Base-by-base conservation (phyloP, 768 basidiomycete species). In the Postia placenta region DNA sequence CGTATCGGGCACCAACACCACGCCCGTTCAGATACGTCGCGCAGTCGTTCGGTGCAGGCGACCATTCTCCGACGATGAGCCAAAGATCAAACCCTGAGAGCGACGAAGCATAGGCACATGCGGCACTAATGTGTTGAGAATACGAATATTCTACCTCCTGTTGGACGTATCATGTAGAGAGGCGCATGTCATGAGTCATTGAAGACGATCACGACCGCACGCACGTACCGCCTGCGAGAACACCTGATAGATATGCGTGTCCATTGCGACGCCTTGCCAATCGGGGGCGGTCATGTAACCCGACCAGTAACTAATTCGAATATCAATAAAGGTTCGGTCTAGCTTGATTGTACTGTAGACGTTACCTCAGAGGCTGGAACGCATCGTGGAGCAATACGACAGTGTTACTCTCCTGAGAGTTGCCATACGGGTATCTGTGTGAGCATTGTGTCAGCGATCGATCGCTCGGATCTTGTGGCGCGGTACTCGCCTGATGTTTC, bases 31-130 rank as follows among this genome's bases (percentile, higher is more conserved):
- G 71, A 64, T 87, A 88, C 59, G 76, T 83, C 12, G 84, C 83
- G 55, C 88, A 89, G 59, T 90, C 90, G 5, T 79, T 91, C 45
- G 75, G 67, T 2, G 85, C 86, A 2, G 87, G 77, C 1, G 86
- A 81, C 83, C 88, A 96, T 69, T 96, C 92, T 36, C 92, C 92
- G 22, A 92, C 89, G 38, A 92, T 72, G 14, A 80, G 74, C 92
- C 89, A 92, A 23, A 93, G 74, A 33, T 78, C 73, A 56, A 80
- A 82, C 17, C 60, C 56, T 0, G 75, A 61, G 5, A 91, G 72
- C 0, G 68, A 57, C 9, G 69, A 65, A 11, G 67, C 71, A 30
- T 68, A 62, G 42, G 55, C 54, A 58, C 89, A 92, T 3, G 83
- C 85, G 2, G 72, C 60, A 42, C 66, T 53, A 35, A 90, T 85